Percentiles rank a stretch among this genome's conserved stretches.
These are phyloP conservation scores for Aspergillus amoenus DNA, from an alignment of 2,329 filamentous ascomycete species.

Conservation along the genomic window DNA sequence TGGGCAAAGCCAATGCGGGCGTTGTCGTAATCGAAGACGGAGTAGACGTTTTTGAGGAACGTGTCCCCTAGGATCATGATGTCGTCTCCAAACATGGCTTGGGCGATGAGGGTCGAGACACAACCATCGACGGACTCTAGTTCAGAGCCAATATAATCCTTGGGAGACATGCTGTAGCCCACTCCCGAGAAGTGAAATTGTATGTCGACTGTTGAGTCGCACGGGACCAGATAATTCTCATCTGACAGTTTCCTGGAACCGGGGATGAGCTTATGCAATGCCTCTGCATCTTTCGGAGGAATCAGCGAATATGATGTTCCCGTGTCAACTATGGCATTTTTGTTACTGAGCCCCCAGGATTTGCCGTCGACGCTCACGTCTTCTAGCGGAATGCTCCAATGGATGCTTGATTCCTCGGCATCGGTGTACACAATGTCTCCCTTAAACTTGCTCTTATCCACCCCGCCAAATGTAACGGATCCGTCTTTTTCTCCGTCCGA, in stretches of 20 bases:
- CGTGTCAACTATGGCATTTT: conserved; percentile 74
- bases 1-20: conserved; percentile 39
- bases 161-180: conserved; percentile 64
- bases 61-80: conserved; percentile 82
- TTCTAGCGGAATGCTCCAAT: conserved; percentile 73
- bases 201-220: conserved; percentile 61
- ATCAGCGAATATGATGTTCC: conserved; percentile 79
- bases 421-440: conserved; percentile 68
- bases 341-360: conserved; percentile 52
- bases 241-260: conserved; percentile 55
- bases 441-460: conserved; percentile 65
- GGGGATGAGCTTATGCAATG: conserved; percentile 67
- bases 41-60: conserved; percentile 88
- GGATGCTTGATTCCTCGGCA: conserved; percentile 52
- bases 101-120: conserved; percentile 72
- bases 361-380: conserved; percentile 64
- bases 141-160: conserved; percentile 65
- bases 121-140: conserved; percentile 38
- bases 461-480: conserved; percentile 72
- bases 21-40: conserved; percentile 74
- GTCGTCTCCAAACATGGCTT: conserved; percentile 60
- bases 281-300: conserved; percentile 63
- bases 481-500: conserved; percentile 68
- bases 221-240: conserved; percentile 70
- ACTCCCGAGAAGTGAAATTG: conserved; percentile 67